These are phyloP conservation scores for Heterobasidion irregulare DNA, from an alignment of 1,284 basidiomycete genomes.

Conservation along the genomic window DNA sequence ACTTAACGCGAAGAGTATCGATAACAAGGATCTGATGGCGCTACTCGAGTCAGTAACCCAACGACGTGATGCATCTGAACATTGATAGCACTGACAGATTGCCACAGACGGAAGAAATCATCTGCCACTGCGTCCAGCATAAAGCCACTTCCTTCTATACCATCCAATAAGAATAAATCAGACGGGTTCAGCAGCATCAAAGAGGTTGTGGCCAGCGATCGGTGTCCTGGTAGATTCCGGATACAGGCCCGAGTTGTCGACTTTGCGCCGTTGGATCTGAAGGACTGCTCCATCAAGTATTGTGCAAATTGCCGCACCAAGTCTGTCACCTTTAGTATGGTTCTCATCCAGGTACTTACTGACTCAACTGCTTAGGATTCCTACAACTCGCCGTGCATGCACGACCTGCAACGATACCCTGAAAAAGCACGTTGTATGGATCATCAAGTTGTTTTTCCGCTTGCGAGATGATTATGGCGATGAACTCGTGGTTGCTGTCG, in stretches of 20 bases:
- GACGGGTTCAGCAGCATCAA: constrained; percentile 23
- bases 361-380: constrained; percentile 3
- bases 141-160: not conserved
- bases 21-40: constrained; percentile 19
- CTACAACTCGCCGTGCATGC: constrained; percentile 1
- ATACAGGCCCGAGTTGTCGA: constrained; percentile 45
- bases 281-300: constrained; percentile 35
- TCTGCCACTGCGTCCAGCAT: not conserved
- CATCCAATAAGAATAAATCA: not conserved
- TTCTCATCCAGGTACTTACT: not conserved
- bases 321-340: constrained; percentile 25
- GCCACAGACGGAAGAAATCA: no score
- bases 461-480: constrained; percentile 5
- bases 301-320: constrained; percentile 44
- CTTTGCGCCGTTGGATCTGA: constrained; percentile 43
- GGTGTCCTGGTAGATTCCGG: constrained; percentile 31
- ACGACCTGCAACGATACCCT: not conserved
- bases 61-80: not conserved
- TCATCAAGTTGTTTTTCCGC: constrained; percentile 7
- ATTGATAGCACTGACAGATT: not conserved
- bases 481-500: constrained; percentile 5
- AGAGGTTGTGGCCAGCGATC: constrained; percentile 25
- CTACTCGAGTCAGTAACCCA: constrained; percentile 18
- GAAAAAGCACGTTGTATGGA: not conserved
- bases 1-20: constrained; percentile 28